A percentile compares a stretch with the other conserved stretches of the same genome.
phyloP scores from a whole-genome alignment of 2,329 filamentous ascomycete species.

The Karstenula rhodostoma region DNA sequence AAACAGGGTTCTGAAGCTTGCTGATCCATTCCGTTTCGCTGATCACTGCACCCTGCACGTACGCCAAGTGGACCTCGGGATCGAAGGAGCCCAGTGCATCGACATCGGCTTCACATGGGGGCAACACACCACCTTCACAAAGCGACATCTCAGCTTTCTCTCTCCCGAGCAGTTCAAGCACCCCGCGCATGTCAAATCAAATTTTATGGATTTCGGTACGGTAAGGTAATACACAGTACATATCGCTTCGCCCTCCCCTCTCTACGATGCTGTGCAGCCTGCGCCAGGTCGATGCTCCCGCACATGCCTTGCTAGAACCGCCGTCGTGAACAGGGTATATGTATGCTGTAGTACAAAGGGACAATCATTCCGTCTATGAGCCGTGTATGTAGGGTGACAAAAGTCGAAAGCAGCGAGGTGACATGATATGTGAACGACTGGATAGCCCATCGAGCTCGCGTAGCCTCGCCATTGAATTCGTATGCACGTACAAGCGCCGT shows the following conservation, averaged over 20 bases:
- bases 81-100: too few relatives aligned
- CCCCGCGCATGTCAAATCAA: background rate
- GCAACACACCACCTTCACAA: too few relatives aligned
- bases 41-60: too few relatives aligned
- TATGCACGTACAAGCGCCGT: background rate
- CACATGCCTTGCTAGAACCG: background rate
- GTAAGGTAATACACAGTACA: conserved; percentile 1
- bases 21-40: too few relatives aligned
- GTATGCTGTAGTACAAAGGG: background rate
- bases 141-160: too few relatives aligned
- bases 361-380: conserved; percentile 10
- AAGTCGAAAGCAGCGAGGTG: background rate
- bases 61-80: too few relatives aligned
- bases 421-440: background rate
- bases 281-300: background rate
- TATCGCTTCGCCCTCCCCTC: background rate
- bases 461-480: background rate
- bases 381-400: conserved; percentile 10
- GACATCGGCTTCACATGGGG: too few relatives aligned
- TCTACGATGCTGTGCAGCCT: background rate
- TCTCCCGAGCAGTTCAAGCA: background rate
- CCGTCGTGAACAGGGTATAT: background rate
- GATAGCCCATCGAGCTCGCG: background rate
- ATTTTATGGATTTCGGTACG: background rate
- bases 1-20: too few relatives aligned